Percentiles rank a stretch among this genome's conserved stretches.
These are phyloP conservation scores for Ceratocystis huliohia DNA, from an alignment of 2,329 filamentous ascomycete species.

Conservation along the genomic window DNA sequence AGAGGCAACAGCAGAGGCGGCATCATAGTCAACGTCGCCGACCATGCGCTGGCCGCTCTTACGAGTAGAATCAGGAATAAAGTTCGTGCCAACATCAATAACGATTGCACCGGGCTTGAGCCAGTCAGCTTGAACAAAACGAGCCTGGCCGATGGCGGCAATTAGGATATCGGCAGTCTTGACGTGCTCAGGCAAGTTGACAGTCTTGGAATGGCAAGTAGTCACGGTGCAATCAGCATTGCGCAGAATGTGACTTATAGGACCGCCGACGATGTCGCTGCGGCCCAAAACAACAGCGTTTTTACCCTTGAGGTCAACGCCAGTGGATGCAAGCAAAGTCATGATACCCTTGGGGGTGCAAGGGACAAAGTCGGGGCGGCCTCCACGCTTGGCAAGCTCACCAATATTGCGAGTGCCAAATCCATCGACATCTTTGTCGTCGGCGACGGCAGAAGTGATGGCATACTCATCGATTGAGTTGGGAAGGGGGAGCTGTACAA, in stretches of 20 bases:
- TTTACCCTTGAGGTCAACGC: slow-evolving; percentile 75
- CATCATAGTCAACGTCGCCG: slow-evolving; percentile 86
- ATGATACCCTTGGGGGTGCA: slow-evolving; percentile 98
- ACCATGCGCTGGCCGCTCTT: slow-evolving; percentile 89
- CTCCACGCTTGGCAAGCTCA: slow-evolving; percentile 89
- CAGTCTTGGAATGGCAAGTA: slow-evolving; percentile 83
- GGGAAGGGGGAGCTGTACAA: slow-evolving; percentile 86
- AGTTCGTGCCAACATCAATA: slow-evolving; percentile 96
- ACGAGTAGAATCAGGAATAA: slow-evolving; percentile 73
- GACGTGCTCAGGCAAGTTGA: slow-evolving; percentile 57
- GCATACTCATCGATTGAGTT: slow-evolving; percentile 80
- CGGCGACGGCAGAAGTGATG: slow-evolving; percentile 78
- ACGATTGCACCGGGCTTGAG: slow-evolving; percentile 89
- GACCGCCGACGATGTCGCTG: slow-evolving; percentile 94
- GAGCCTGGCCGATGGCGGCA: slow-evolving; percentile 76
- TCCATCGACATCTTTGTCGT: slow-evolving; percentile 95
- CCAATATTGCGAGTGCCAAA: slow-evolving; percentile 92
- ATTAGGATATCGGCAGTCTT: slow-evolving; percentile 81
- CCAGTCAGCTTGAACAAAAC: slow-evolving; percentile 90
- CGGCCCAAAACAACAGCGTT: slow-evolving; percentile 87
- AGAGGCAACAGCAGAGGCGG: slow-evolving; percentile 73
- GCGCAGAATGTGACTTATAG: slow-evolving; percentile 88
- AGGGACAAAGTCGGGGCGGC: slow-evolving; percentile 75
- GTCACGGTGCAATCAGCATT: slow-evolving; percentile 96
- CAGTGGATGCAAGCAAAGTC: slow-evolving; percentile 73